Conservation (phyloP, 805 yeast species). For the Yarrowia sp. region DNA sequence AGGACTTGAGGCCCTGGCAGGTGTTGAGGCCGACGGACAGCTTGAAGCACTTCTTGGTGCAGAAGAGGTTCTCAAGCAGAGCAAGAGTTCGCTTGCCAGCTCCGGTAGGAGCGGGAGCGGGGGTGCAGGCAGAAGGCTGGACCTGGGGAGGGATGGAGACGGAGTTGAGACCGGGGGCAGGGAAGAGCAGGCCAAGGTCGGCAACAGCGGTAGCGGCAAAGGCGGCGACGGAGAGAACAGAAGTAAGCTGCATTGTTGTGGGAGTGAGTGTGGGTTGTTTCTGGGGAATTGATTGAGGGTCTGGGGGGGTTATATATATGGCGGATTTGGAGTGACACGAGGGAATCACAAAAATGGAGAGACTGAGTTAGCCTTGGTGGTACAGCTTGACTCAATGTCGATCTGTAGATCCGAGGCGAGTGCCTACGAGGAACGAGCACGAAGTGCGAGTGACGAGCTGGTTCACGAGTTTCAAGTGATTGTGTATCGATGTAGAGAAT, state of each 20-base stretch:
- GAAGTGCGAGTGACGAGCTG: too few species aligned
- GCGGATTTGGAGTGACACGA: neutral
- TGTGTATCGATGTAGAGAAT: too few species aligned
- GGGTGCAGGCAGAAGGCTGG: constrained; percentile 23
- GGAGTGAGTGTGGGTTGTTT: constrained; percentile 16
- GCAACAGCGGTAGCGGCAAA: constrained; percentile 18
- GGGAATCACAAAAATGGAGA: neutral
- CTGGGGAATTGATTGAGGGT: neutral
- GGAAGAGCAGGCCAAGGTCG: constrained; percentile 23
- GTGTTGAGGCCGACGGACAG: constrained; percentile 23
- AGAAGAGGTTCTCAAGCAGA: constrained; percentile 15
- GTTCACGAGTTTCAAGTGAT: too few species aligned
- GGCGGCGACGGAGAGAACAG: constrained; percentile 15
- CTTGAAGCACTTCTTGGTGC: constrained; percentile 26
- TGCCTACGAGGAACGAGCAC: neutral
- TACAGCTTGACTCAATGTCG: constrained; percentile 1
- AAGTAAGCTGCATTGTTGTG: constrained; percentile 19
- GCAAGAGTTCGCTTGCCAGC: constrained; percentile 2
- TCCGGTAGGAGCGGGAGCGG: constrained; percentile 11
- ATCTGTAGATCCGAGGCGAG: constrained; percentile 15
- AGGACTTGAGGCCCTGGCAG: constrained; percentile 23
- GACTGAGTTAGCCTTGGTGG: neutral
- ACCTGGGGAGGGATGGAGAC: constrained; percentile 23
- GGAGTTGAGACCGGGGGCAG: constrained; percentile 11
- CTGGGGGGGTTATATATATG: neutral